Evolutionary conservation across 176 grass and related monocot species (phyloP).

Genomic region (Ensete ventricosum): DNA sequence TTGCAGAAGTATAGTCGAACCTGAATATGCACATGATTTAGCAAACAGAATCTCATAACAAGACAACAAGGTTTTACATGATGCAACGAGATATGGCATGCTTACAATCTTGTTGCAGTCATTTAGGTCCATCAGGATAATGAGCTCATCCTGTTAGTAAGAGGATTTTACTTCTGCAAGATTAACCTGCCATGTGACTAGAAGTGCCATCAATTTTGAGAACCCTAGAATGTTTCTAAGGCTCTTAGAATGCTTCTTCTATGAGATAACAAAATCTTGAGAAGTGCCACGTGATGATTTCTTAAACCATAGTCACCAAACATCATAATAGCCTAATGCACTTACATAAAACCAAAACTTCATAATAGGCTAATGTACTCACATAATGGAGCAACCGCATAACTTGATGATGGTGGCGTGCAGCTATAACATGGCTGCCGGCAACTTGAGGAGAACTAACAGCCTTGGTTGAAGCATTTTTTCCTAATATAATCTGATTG

Average conservation of each 20-base stretch:
- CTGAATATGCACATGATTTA: too few species aligned
- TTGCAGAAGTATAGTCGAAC: too few species aligned
- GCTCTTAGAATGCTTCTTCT: too few species aligned
- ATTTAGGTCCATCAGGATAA: neutral
- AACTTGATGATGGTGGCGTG: slow-evolving; percentile 75
- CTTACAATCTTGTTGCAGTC: neutral
- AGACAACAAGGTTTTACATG: neutral
- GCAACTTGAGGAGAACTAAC: slow-evolving; percentile 51
- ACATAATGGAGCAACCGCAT: slow-evolving; percentile 72
- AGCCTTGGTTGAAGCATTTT: slow-evolving; percentile 32
- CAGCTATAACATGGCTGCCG: slow-evolving; percentile 44
- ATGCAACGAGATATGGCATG: neutral
- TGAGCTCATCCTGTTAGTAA: neutral
- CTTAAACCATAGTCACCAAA: neutral
- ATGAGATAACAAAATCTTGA: too few species aligned
- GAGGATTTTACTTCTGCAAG: neutral
- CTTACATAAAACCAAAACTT: slow-evolving; percentile 45
- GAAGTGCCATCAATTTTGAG: too few species aligned
- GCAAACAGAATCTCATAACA: too few species aligned
- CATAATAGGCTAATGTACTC: slow-evolving; percentile 26
- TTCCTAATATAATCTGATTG: slow-evolving; percentile 38
- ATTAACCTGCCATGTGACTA: too few species aligned
- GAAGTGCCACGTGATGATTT: neutral
- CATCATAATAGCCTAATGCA: slow-evolving; percentile 6
- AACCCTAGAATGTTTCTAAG: too few species aligned